Percentiles rank a stretch among this genome's conserved stretches.
Conservation (phyloP, 106 monocot species). For the Dendrobium nobile region DNA sequence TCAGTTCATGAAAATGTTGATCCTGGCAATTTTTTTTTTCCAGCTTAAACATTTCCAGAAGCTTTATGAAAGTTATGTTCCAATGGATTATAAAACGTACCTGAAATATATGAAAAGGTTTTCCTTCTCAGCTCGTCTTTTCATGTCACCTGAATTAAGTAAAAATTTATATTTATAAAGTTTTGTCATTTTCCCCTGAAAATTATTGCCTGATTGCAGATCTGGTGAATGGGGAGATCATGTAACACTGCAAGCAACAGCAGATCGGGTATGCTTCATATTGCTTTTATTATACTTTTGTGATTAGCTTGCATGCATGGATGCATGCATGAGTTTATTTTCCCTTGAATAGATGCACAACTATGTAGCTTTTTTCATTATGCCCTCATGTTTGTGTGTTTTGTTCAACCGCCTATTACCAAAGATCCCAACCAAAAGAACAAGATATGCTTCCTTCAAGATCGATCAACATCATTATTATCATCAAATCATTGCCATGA, state of each 20-base stretch:
- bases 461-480: background rate
- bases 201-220: constrained; percentile 23
- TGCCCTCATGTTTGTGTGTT: background rate
- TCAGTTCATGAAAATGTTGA: background rate
- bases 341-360: background rate
- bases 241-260: constrained; percentile 82
- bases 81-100: constrained; percentile 80
- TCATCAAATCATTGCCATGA: background rate
- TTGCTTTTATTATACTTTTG: background rate
- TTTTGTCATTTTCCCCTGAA: background rate
- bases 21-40: constrained; percentile 7
- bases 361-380: background rate
- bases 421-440: background rate
- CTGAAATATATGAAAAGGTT: constrained; percentile 88
- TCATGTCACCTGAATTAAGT: background rate
- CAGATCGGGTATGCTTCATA: constrained; percentile 59
- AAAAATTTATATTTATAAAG: background rate
- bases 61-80: constrained; percentile 82
- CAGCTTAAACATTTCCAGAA: constrained; percentile 76
- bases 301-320: background rate
- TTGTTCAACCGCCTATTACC: background rate
- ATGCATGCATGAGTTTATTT: background rate
- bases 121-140: constrained; percentile 13
- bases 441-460: background rate
- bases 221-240: constrained; percentile 97